A percentile compares a stretch with the other conserved stretches of the same genome.
phyloP scores from a whole-genome alignment of 345 rosid species.

The Mercurialis annua region DNA sequence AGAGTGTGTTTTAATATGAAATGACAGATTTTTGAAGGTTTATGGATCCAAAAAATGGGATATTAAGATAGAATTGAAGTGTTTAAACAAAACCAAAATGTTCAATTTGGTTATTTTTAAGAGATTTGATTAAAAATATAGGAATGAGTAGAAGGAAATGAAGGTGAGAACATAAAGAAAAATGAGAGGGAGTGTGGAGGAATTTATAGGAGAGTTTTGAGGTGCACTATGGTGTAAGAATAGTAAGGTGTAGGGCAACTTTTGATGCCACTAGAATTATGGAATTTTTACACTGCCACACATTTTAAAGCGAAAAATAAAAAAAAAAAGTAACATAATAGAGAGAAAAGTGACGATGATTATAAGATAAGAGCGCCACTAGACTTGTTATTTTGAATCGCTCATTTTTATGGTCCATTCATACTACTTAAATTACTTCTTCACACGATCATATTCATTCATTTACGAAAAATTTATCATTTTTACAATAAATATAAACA shows the following conservation, averaged over 20 bases:
- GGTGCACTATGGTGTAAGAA: slow-evolving; percentile 10
- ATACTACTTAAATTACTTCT: too few relatives aligned
- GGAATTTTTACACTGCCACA: slow-evolving; percentile 21
- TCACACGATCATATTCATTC: too few relatives aligned
- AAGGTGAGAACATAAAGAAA: slow-evolving; percentile 17
- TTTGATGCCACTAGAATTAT: slow-evolving; percentile 18
- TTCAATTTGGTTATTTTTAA: slow-evolving; percentile 1
- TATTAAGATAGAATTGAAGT: neutral
- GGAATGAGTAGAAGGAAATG: neutral
- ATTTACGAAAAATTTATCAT: too few relatives aligned
- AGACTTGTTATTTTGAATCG: neutral
- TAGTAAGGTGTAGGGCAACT: neutral
- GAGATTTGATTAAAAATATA: neutral
- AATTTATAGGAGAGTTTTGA: slow-evolving; percentile 34
- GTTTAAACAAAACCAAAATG: neutral
- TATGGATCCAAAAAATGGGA: neutral
- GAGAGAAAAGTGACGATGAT: too few relatives aligned
- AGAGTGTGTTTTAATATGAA: neutral
- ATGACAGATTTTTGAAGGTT: slow-evolving; percentile 1
- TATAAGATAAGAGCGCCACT: neutral
- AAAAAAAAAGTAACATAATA: neutral
- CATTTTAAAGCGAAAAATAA: slow-evolving; percentile 7
- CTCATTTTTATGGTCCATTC: too few relatives aligned
- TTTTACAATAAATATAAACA: too few relatives aligned
- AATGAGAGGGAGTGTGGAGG: slow-evolving; percentile 24